A percentile compares a stretch with the other conserved stretches of the same genome.
Evolutionary conservation across 169 alveolate genomes (phyloP).

Genomic region (Plasmodium chabaudi): DNA sequence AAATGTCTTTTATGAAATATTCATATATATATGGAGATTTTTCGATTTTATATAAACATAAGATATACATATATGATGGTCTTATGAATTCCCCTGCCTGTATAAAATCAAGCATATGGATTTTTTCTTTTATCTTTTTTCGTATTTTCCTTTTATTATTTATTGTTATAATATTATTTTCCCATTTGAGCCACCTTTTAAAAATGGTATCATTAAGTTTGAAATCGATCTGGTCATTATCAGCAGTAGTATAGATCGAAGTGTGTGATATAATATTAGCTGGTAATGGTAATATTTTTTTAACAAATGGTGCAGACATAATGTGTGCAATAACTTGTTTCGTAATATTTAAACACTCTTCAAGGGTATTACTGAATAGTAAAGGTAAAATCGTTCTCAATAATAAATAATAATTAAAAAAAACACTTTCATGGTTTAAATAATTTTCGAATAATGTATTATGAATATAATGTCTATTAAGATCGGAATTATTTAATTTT

Average conservation of each 20-base stretch:
- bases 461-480: slow-evolving; percentile 1
- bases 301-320: slow-evolving; percentile 16
- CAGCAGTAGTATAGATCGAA: background rate
- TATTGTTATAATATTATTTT: slow-evolving; percentile 46
- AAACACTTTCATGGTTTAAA: background rate
- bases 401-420: slow-evolving; percentile 55
- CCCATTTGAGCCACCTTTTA: slow-evolving; percentile 38
- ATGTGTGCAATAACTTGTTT: slow-evolving; percentile 14
- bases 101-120: slow-evolving; percentile 22
- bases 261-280: too few relatives aligned
- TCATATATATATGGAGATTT: slow-evolving; percentile 25
- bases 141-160: slow-evolving; percentile 69
- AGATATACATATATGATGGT: slow-evolving; percentile 33
- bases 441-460: slow-evolving; percentile 9
- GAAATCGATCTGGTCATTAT: background rate
- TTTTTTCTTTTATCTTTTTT: slow-evolving; percentile 32
- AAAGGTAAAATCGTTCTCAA: slow-evolving; percentile 37
- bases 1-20: slow-evolving; percentile 19
- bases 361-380: slow-evolving; percentile 2
- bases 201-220: background rate
- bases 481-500: background rate
- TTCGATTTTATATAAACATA: slow-evolving; percentile 21
- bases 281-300: background rate
- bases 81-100: slow-evolving; percentile 62
- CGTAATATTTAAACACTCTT: slow-evolving; percentile 15